These are phyloP conservation scores for Hamamelis virginiana DNA, from an alignment of 164 flowering plant genomes.

Conservation along the genomic window DNA sequence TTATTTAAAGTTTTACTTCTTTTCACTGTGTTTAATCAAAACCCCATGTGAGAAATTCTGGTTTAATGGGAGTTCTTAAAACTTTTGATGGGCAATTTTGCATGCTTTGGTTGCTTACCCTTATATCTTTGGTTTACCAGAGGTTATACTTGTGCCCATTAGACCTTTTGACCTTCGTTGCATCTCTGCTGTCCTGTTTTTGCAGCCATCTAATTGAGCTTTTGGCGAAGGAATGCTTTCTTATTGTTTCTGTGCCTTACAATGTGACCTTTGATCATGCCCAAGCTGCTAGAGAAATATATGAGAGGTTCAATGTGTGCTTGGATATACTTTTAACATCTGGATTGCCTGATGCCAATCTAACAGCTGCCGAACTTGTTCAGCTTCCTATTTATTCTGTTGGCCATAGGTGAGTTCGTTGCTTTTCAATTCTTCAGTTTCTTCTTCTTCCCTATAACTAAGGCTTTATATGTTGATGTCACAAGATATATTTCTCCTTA, in stretches of 20 bases:
- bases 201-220: constrained; percentile 73
- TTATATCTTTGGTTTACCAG: not conserved
- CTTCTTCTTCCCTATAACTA: not conserved
- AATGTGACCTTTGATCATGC: constrained; percentile 94
- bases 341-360: constrained; percentile 63
- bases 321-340: constrained; percentile 48
- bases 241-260: constrained; percentile 78
- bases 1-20: too few species aligned
- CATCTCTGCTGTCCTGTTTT: not conserved
- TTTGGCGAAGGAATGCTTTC: constrained; percentile 84
- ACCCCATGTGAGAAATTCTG: too few species aligned
- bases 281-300: constrained; percentile 65
- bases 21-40: too few species aligned
- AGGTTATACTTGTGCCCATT: not conserved
- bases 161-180: not conserved
- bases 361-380: constrained; percentile 43
- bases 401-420: constrained; percentile 75
- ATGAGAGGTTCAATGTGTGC: constrained; percentile 70
- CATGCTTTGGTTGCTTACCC: not conserved
- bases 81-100: too few species aligned
- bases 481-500: too few species aligned
- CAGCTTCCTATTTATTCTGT: constrained; percentile 84
- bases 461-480: not conserved
- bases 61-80: too few species aligned
- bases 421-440: too few species aligned